Evolutionary conservation across 441 rosid genomes (phyloP).

Genomic region (Pelargonium exstipulatum): DNA sequence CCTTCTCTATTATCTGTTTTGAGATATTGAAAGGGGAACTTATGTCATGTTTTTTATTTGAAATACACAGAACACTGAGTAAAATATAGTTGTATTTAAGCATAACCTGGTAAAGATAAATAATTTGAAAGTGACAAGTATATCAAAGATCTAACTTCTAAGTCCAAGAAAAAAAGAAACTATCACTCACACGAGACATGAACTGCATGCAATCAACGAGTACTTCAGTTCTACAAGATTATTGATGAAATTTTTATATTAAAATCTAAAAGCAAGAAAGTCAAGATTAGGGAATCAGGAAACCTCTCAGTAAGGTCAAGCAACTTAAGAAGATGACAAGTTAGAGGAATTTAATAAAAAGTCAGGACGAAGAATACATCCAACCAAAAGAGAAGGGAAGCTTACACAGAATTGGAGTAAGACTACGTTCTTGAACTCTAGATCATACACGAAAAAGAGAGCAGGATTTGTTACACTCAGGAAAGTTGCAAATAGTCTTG

Average conservation of each 20-base stretch:
- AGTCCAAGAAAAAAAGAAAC: neutral
- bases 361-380: neutral
- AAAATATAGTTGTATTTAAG: neutral
- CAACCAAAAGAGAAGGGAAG: neutral
- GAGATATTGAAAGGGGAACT: constrained; percentile 18
- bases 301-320: constrained; percentile 2
- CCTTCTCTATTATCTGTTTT: constrained; percentile 51
- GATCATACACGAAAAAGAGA: neutral
- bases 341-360: neutral
- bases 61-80: neutral
- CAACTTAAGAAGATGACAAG: neutral
- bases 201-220: neutral
- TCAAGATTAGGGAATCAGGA: constrained; percentile 1
- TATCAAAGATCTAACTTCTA: neutral
- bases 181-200: neutral
- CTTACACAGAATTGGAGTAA: neutral
- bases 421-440: neutral
- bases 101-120: neutral
- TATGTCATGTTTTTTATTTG: constrained; percentile 7
- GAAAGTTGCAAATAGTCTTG: neutral
- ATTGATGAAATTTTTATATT: neutral
- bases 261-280: neutral
- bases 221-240: neutral
- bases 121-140: neutral
- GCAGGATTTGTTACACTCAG: neutral